Conservation (phyloP, 768 basidiomycete genomes). For the Cyclocybe cylindracea region DNA sequence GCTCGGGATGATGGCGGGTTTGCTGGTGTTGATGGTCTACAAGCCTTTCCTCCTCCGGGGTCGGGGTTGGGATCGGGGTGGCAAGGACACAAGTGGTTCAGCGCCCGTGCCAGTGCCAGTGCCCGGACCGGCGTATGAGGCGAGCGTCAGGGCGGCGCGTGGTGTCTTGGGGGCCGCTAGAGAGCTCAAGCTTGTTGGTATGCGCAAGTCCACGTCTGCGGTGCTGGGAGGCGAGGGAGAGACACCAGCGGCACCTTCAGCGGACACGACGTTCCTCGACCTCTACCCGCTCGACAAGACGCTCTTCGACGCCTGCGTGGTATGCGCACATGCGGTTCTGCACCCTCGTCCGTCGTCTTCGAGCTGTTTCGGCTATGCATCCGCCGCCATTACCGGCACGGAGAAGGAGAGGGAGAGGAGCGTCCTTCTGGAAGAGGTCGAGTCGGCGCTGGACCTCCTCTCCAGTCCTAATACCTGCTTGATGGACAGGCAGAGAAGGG, state of each 20-base stretch:
- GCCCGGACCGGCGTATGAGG: slow-evolving; percentile 37
- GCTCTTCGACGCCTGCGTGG: slow-evolving; percentile 65
- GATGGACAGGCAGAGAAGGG: slow-evolving; percentile 19
- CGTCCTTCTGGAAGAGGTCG: slow-evolving; percentile 25
- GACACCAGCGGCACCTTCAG: too few relatives aligned
- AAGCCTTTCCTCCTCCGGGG: slow-evolving; percentile 58
- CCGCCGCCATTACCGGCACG: background rate
- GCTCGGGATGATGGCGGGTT: slow-evolving; percentile 58
- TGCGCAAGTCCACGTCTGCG: too few relatives aligned
- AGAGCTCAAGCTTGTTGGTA: slow-evolving; percentile 32
- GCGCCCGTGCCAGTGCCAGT: background rate
- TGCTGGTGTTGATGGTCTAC: slow-evolving; percentile 64
- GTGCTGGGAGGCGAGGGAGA: too few relatives aligned
- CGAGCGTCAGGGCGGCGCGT: slow-evolving; percentile 68
- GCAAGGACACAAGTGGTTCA: too few relatives aligned
- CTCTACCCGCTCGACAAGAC: slow-evolving; percentile 51
- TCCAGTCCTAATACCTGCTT: slow-evolving; percentile 15
- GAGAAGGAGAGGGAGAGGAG: background rate
- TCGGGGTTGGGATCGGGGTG: too few relatives aligned
- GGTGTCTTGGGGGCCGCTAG: slow-evolving; percentile 55
- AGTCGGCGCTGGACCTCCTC: slow-evolving; percentile 25
- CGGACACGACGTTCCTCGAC: slow-evolving; percentile 22
- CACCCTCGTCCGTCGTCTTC: slow-evolving; percentile 1
- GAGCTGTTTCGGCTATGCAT: background rate
- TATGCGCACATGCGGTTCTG: slow-evolving; percentile 53